phyloP scores from a whole-genome alignment of 169 alveolate species.

The Perkinsus marinus region DNA sequence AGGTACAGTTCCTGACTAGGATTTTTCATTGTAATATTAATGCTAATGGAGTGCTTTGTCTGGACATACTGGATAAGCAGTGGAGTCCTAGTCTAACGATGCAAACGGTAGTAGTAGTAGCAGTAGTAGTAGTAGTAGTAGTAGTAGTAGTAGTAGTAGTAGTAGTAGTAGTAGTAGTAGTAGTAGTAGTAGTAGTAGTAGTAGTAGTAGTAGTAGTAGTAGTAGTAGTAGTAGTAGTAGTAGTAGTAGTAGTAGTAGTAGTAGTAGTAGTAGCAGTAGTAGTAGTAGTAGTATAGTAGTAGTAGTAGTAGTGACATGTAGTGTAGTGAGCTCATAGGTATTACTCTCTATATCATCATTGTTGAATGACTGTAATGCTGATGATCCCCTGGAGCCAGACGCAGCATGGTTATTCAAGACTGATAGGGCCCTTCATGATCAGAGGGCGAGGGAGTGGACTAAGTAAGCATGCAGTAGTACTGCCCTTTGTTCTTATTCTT shows the following conservation, averaged over 20 bases:
- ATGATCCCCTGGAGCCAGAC: neutral
- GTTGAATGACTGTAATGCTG: neutral
- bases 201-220: too few relatives aligned
- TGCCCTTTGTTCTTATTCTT: neutral
- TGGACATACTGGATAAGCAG: slow-evolving; percentile 57
- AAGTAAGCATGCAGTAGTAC: neutral
- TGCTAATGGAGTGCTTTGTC: slow-evolving; percentile 53
- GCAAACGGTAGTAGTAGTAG: slow-evolving; percentile 19
- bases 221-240: too few relatives aligned
- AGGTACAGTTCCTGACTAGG: slow-evolving; percentile 46
- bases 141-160: too few relatives aligned
- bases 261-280: too few relatives aligned
- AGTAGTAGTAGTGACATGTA: too few relatives aligned
- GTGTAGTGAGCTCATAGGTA: too few relatives aligned
- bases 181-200: too few relatives aligned
- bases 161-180: too few relatives aligned
- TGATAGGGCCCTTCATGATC: neutral
- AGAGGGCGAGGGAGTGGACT: neutral
- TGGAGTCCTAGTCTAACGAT: slow-evolving; percentile 61
- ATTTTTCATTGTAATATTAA: slow-evolving; percentile 64
- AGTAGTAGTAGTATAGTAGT: too few relatives aligned
- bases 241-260: too few relatives aligned
- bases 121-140: too few relatives aligned
- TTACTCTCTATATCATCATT: neutral
- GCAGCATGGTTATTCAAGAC: neutral